Evolutionary conservation across 2,329 filamentous ascomycete genomes (phyloP), one percentile per base, ranked within the genome.

Genomic region (Talaromyces sp.): DNA sequence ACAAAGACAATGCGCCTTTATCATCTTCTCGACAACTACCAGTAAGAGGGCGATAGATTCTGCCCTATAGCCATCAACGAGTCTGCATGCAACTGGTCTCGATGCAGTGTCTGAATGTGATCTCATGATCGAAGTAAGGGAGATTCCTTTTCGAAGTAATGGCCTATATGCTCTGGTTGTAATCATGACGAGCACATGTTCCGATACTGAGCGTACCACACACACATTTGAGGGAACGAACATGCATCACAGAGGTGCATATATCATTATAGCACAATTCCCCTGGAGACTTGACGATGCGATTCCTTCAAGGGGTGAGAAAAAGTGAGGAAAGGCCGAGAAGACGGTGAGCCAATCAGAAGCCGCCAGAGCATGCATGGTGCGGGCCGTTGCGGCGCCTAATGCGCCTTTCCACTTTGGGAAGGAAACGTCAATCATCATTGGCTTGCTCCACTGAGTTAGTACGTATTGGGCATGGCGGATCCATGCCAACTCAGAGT

Each of bases 341-440:
- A 12, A 39, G 33, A 23, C 16, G 12, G 31, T 6, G 23, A 25
- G 39, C 63, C 63, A 64, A 64, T 62, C 46, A 62, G 54, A 5
- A 33, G 39, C 60, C 62, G 63, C 63, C 63, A 64, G 63, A 57
- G 16, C 63, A 64, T 50, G 62, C 62, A 61, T 59, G 58, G 62
- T 31, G 62, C 62, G 60, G 62, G 39, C 62, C 62, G 62, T 57
- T 60, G 62, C 62, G 62, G 54, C 35, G 44, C 28, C 44, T 52
- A 46, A 25, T 46, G 63, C 54, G 28, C 44, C 28, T 62, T 61
- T 33, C 63, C 58, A 2, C 37, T 58, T 59, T 59, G 28, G 58
- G 62, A 57, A 39, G 28, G 6, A 3, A 28, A 28, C 3, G 28
- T 28, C 28, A 28, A 28, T 28, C 14, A 11, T 37, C 23, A 37